Percentiles rank a stretch among this genome's conserved stretches.
Evolutionary conservation across 805 yeast genomes (phyloP).

Genomic region (Saccharomycopsis javanensis): DNA sequence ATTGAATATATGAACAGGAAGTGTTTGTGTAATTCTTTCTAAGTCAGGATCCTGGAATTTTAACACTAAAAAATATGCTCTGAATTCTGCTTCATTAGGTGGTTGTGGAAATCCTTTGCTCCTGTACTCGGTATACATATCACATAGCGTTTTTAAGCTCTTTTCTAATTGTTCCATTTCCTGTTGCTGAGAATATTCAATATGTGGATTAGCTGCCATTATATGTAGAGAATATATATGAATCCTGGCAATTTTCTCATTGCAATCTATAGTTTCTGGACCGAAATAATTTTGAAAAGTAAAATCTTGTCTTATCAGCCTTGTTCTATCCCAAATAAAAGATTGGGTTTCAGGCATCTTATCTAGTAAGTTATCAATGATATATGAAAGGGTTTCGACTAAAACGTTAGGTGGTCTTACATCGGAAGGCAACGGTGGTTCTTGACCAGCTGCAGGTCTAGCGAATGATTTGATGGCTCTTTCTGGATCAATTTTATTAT

Average conservation of each 20-base stretch:
- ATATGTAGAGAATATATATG: conserved; percentile 75
- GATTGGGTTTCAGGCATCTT: conserved; percentile 78
- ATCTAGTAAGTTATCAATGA: conserved; percentile 53
- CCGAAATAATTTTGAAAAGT: conserved; percentile 92
- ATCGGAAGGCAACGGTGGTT: conserved; percentile 95
- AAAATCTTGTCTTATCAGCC: conserved; percentile 94
- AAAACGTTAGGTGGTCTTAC: conserved; percentile 86
- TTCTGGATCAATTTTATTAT: conserved; percentile 43
- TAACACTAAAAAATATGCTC: conserved; percentile 76
- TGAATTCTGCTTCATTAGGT: conserved; percentile 86
- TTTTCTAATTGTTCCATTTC: conserved; percentile 92
- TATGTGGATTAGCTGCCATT: conserved; percentile 53
- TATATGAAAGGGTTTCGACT: conserved; percentile 55
- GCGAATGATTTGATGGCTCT: conserved; percentile 86
- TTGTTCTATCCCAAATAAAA: conserved; percentile 93
- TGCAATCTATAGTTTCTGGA: conserved; percentile 87
- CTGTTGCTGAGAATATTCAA: conserved; percentile 85
- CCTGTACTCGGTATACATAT: conserved; percentile 75
- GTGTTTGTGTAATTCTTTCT: conserved; percentile 60
- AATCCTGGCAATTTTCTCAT: conserved; percentile 82
- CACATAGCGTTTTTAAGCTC: conserved; percentile 77
- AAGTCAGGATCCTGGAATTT: conserved; percentile 79
- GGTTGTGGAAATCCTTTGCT: conserved; percentile 50
- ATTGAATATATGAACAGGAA: conserved; percentile 49
- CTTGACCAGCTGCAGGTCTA: conserved; percentile 96